Conservation (phyloP, 2,329 filamentous ascomycete genomes). For the Trichoderma sp. region DNA sequence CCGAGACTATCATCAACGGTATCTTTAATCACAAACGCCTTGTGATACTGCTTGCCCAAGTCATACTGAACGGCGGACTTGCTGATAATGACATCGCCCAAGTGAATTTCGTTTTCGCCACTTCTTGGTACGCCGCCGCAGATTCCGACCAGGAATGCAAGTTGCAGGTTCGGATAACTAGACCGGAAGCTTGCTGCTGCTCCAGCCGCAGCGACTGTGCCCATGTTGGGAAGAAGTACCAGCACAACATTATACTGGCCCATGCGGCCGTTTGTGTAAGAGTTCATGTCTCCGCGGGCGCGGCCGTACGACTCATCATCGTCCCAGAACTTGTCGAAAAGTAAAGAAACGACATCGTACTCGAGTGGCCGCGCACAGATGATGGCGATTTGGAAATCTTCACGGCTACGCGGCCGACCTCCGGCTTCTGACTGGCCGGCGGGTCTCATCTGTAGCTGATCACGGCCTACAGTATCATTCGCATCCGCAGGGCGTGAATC, state of each 20-base stretch:
- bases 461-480: not conserved
- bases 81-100: not conserved
- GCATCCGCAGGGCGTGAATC: not conserved
- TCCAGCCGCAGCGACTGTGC: not conserved
- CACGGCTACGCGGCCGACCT: not conserved
- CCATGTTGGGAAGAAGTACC: not conserved
- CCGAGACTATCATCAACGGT: not conserved
- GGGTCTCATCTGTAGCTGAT: not conserved
- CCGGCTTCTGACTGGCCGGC: not conserved
- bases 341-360: not conserved
- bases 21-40: not conserved
- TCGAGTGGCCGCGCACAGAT: not conserved
- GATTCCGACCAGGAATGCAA: not conserved
- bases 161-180: not conserved
- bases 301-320: slow-evolving; percentile 24
- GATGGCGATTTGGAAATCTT: not conserved
- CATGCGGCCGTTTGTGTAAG: slow-evolving; percentile 28
- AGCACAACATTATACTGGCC: slow-evolving; percentile 21
- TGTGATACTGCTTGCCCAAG: not conserved
- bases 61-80: not conserved
- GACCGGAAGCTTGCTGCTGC: not conserved
- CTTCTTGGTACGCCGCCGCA: not conserved
- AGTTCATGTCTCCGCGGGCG: slow-evolving; percentile 28
- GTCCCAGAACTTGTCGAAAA: slow-evolving; percentile 24
- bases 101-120: not conserved